A percentile compares a stretch with the other conserved stretches of the same genome.
These are phyloP conservation scores for Gossypium herbaceum DNA, from an alignment of 345 rosid species.

Conservation along the genomic window DNA sequence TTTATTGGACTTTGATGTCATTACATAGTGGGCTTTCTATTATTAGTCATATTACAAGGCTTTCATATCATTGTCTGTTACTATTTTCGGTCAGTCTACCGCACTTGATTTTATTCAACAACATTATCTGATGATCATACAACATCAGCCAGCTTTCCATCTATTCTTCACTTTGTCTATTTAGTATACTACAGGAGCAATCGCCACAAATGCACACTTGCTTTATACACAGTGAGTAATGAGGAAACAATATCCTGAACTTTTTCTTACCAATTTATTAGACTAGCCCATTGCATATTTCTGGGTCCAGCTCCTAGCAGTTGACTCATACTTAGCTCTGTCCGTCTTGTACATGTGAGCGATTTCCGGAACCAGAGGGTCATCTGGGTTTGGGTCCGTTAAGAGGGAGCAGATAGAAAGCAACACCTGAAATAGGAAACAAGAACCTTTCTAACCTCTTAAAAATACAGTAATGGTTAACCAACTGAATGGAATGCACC, in stretches of 20 bases:
- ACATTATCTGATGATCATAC: neutral
- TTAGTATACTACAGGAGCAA: neutral
- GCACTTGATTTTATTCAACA: neutral
- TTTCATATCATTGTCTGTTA: neutral
- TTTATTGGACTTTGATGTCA: neutral
- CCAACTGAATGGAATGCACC: neutral
- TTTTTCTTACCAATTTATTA: neutral
- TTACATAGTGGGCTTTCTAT: neutral
- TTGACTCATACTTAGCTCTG: conserved; percentile 21
- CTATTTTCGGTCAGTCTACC: neutral
- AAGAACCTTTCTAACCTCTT: conserved; percentile 14
- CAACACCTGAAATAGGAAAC: conserved; percentile 27
- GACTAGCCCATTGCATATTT: conserved; percentile 27
- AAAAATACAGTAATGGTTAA: conserved; percentile 9
- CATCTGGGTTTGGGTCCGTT: conserved; percentile 32
- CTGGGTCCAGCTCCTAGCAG: conserved; percentile 28
- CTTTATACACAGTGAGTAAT: neutral
- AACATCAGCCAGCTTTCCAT: neutral
- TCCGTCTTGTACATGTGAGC: conserved; percentile 34
- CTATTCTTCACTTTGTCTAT: neutral
- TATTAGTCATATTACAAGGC: neutral
- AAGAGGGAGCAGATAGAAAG: conserved; percentile 31
- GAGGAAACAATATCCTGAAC: neutral
- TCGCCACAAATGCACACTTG: neutral
- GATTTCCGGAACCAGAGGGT: conserved; percentile 33